Conservation (phyloP, 192 early-diverging fungal genomes). For the Dimargaris verticillata region DNA sequence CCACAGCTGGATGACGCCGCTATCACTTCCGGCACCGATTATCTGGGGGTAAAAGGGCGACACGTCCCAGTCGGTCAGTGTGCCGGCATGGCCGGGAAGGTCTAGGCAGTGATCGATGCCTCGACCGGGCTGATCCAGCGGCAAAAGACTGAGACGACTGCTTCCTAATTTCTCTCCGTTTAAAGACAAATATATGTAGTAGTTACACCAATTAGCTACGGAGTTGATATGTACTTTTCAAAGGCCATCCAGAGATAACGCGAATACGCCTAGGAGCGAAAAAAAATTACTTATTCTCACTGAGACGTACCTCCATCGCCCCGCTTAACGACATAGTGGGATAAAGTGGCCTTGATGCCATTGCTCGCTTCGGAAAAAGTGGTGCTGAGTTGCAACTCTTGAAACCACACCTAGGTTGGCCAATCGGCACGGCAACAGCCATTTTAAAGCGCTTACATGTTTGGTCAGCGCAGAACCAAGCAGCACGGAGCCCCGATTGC, state of each 20-base stretch:
- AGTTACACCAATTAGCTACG: too few relatives aligned
- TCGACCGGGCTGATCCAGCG: background rate
- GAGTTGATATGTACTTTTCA: too few relatives aligned
- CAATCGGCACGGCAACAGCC: too few relatives aligned
- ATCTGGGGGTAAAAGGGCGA: background rate
- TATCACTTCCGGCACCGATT: background rate
- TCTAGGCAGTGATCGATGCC: background rate
- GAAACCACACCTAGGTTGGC: background rate
- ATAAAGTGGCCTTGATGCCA: background rate
- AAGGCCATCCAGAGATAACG: too few relatives aligned
- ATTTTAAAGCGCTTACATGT: too few relatives aligned
- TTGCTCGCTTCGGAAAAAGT: conserved; percentile 1
- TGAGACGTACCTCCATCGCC: background rate
- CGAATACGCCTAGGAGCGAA: too few relatives aligned
- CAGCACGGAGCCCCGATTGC: too few relatives aligned
- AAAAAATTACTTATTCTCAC: too few relatives aligned
- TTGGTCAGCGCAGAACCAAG: too few relatives aligned
- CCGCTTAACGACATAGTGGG: background rate
- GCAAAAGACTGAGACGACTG: background rate
- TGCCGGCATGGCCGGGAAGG: background rate
- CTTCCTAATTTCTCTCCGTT: background rate
- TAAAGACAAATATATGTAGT: too few relatives aligned
- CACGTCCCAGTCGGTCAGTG: conserved; percentile 4
- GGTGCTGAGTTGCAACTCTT: conserved; percentile 7
- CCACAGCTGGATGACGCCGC: background rate